Evolutionary conservation across 2,329 filamentous ascomycete genomes (phyloP).

Genomic region (Colletotrichum sansevieriae): DNA sequence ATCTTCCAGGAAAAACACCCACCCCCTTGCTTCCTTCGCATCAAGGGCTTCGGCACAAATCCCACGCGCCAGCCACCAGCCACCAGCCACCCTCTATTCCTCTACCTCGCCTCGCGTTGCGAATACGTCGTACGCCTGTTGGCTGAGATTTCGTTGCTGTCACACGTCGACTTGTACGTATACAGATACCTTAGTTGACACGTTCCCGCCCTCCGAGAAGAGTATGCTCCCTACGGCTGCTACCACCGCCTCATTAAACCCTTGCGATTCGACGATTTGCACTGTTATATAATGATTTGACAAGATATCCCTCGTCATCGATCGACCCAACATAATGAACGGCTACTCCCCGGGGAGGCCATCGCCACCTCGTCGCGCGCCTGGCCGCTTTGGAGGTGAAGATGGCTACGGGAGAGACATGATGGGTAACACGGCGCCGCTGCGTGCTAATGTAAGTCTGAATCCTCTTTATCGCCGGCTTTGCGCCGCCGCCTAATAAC

Average conservation of each 20-base stretch:
- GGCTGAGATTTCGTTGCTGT: slow-evolving; percentile 12
- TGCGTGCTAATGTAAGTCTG: slow-evolving; percentile 67
- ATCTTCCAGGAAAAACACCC: slow-evolving; percentile 18
- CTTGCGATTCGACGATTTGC: slow-evolving; percentile 27
- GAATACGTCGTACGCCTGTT: slow-evolving; percentile 18
- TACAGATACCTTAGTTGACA: slow-evolving; percentile 14
- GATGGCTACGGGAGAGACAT: slow-evolving; percentile 71
- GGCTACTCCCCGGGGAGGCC: slow-evolving; percentile 51
- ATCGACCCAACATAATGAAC: slow-evolving; percentile 52
- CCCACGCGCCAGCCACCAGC: slow-evolving; percentile 37
- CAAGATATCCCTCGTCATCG: slow-evolving; percentile 15
- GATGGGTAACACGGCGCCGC: slow-evolving; percentile 64
- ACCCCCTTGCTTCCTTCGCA: slow-evolving; percentile 31
- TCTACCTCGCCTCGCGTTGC: not conserved
- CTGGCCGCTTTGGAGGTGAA: slow-evolving; percentile 59
- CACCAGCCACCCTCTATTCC: slow-evolving; percentile 31
- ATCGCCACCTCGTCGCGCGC: slow-evolving; percentile 50
- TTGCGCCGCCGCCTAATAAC: slow-evolving; percentile 37
- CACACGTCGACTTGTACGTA: slow-evolving; percentile 1
- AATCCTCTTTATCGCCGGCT: not conserved
- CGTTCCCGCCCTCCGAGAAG: not conserved
- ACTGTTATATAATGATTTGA: slow-evolving; percentile 42
- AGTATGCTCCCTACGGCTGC: slow-evolving; percentile 36
- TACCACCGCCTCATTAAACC: slow-evolving; percentile 9
- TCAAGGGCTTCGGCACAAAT: slow-evolving; percentile 35